Percentiles rank a stretch among this genome's conserved stretches.
These are phyloP conservation scores for Trichosanthes cucumerina DNA, from an alignment of 306 rosid genomes.

Conservation along the genomic window DNA sequence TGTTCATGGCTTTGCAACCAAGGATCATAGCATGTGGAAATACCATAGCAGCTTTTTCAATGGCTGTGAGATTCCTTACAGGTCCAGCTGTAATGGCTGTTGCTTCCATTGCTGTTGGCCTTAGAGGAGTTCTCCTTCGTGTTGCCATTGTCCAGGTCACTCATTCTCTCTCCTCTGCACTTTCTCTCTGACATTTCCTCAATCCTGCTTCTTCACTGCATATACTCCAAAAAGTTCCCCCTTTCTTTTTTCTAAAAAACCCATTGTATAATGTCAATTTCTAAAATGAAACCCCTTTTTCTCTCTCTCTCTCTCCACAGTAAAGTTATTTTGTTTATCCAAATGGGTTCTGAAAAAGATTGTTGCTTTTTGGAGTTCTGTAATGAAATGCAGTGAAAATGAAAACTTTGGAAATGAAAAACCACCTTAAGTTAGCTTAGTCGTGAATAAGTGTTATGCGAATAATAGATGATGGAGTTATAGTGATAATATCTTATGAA, in stretches of 20 bases:
- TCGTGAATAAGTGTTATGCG: too few relatives aligned
- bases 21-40: slow-evolving; percentile 98
- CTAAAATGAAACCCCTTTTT: too few relatives aligned
- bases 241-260: neutral
- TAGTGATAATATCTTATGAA: too few relatives aligned
- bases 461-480: too few relatives aligned
- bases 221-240: slow-evolving; percentile 17
- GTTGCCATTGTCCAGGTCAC: slow-evolving; percentile 92
- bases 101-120: slow-evolving; percentile 94
- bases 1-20: slow-evolving; percentile 99
- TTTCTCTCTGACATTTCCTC: slow-evolving; percentile 27
- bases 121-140: slow-evolving; percentile 68
- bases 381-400: neutral
- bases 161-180: slow-evolving; percentile 13
- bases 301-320: too few relatives aligned
- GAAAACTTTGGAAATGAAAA: too few relatives aligned
- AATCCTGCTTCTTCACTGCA: slow-evolving; percentile 23
- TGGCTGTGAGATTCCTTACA: slow-evolving; percentile 95
- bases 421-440: too few relatives aligned
- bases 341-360: neutral
- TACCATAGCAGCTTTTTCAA: slow-evolving; percentile 72
- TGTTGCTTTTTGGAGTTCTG: neutral
- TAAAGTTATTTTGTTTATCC: neutral
- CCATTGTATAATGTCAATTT: neutral
- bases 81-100: slow-evolving; percentile 99